A percentile compares a stretch with the other conserved stretches of the same genome.
These are phyloP conservation scores for Arthrobotrys entomopaga DNA, from an alignment of 2,329 filamentous ascomycete species.

Conservation along the genomic window DNA sequence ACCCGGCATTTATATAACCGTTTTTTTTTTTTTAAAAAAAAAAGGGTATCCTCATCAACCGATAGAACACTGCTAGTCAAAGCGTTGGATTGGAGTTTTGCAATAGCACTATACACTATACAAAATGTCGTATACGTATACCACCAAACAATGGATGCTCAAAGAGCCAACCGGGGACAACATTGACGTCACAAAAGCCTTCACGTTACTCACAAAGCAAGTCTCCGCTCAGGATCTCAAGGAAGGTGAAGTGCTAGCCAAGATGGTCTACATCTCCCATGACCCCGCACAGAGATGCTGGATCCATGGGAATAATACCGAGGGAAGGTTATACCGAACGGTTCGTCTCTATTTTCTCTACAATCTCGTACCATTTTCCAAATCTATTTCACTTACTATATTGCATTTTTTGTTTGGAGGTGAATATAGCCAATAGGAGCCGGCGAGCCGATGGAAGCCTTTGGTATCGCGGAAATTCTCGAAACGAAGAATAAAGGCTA, in stretches of 20 bases:
- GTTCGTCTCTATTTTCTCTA: neutral
- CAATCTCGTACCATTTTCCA: no score
- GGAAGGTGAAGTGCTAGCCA: constrained; percentile 42
- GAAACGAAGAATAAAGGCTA: constrained; percentile 31
- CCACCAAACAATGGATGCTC: constrained; percentile 50
- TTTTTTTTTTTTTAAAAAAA: no score
- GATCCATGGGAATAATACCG: constrained; percentile 39
- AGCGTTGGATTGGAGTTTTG: no score
- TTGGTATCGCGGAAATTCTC: constrained; percentile 29
- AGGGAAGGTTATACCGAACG: constrained; percentile 27
- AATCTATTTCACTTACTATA: no score
- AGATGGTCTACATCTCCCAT: constrained; percentile 47
- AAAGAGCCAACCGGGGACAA: constrained; percentile 27
- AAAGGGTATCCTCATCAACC: no score
- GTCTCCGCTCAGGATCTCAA: constrained; percentile 13
- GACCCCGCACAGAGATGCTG: constrained; percentile 49
- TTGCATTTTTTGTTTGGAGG: no score
- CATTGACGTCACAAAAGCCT: constrained; percentile 22
- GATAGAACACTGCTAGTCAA: no score
- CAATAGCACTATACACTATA: neutral
- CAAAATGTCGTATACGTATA: constrained; percentile 16
- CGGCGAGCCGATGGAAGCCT: constrained; percentile 42
- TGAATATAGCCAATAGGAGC: constrained; percentile 29
- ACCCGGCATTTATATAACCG: no score
- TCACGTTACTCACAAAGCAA: constrained; percentile 21